Evolutionary conservation across 2,329 filamentous ascomycete species (phyloP).

Genomic region (Aspergillus viridinutans): DNA sequence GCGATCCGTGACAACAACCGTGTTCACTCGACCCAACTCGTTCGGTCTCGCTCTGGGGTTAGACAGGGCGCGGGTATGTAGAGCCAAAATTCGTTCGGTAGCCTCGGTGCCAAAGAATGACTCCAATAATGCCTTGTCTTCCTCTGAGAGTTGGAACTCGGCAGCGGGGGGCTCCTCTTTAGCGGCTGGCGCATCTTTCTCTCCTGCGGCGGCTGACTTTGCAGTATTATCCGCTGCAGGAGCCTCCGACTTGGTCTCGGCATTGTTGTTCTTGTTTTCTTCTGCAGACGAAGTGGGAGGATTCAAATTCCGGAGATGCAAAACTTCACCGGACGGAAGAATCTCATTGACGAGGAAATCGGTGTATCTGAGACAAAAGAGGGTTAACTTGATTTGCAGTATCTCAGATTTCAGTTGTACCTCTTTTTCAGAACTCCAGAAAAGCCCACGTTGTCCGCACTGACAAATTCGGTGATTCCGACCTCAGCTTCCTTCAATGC

Average conservation of each 20-base stretch:
- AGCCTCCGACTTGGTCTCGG: conserved; percentile 8
- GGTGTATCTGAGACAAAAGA: conserved; percentile 60
- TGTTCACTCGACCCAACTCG: conserved; percentile 52
- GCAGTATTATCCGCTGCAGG: conserved; percentile 12
- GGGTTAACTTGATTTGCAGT: background rate
- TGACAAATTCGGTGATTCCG: conserved; percentile 64
- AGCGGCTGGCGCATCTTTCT: conserved; percentile 11
- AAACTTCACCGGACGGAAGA: conserved; percentile 65
- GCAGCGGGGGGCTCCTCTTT: conserved; percentile 10
- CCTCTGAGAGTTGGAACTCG: conserved; percentile 36
- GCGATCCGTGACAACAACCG: conserved; percentile 56
- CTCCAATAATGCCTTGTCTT: conserved; percentile 43
- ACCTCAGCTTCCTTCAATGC: conserved; percentile 43
- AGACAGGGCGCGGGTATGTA: conserved; percentile 53
- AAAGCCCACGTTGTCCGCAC: conserved; percentile 55
- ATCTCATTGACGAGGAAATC: conserved; percentile 95
- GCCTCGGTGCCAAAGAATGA: conserved; percentile 50
- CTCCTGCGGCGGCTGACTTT: conserved; percentile 6
- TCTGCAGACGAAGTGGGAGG: conserved; percentile 19
- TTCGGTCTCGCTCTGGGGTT: conserved; percentile 54
- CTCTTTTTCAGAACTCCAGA: conserved; percentile 64
- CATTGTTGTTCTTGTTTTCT: conserved; percentile 6
- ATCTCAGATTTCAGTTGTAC: conserved; percentile 25
- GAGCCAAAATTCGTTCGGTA: conserved; percentile 48
- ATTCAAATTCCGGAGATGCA: conserved; percentile 60